Evolutionary conservation across 2,329 filamentous ascomycete species (phyloP), one percentile per base, ranked within the genome.

Genomic region (Pseudocercospora cruenta): DNA sequence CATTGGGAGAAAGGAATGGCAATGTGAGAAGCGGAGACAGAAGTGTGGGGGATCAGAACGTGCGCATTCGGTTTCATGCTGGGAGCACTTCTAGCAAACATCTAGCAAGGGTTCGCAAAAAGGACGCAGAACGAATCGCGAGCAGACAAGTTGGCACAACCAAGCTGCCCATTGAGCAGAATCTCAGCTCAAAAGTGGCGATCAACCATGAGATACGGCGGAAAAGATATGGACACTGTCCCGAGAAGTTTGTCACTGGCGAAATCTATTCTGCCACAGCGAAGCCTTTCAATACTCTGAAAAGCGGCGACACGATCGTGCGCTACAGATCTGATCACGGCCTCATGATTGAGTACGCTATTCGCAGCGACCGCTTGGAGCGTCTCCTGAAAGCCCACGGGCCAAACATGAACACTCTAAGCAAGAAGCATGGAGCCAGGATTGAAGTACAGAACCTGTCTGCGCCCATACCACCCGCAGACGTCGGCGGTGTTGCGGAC

Each of bases 261-360:
- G 61, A 47, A 10, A 60, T 70, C n/a, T 47, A 60, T 24, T 66
- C 62, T 10, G 55, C 62, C 19, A 31, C 43, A 12, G 66, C 69
- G 21, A 55, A 58, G 45, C 69, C 73, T 4, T 72, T 69, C 62
- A 33, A 49, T 10, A 62, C 58, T 7, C 36, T 74, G 22, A 10
- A 62, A 33, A 58, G 66, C 6, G 66, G 66, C 49, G 62, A 72
- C 14, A 49, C 62, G n/a, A 65, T 67, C n/a, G 62, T 74, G 9
- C 68, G 72, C 14, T 66, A 67, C 39, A 63, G 67, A 7, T 67
- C 70, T 8, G 45, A 60, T 16, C 39, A 31, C 4, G 66, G 67
- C 14, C n/a, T 72, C 9, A 68, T 72, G 64, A 21, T 72, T 2
- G 69, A 72, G 57, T 28, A 65, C 14, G 69, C 69, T 14, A n/a